A percentile compares a stretch with the other conserved stretches of the same genome.
These are phyloP conservation scores for Monilinia polystroma DNA, from an alignment of 2,329 filamentous ascomycete genomes.

Conservation along the genomic window DNA sequence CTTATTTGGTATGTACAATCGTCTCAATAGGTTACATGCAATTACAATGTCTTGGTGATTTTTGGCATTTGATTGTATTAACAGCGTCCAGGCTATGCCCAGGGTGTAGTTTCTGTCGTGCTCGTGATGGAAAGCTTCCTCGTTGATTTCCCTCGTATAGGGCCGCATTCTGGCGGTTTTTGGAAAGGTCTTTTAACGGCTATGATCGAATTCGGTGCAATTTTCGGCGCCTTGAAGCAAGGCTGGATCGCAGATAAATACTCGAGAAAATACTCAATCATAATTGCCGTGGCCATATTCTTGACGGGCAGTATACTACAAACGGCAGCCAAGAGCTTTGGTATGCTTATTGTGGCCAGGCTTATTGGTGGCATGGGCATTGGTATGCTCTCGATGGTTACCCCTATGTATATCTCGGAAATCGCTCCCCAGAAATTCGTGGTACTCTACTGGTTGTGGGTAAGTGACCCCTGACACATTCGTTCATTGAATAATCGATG, in stretches of 20 bases:
- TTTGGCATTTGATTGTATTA: neutral
- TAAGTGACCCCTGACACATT: neutral
- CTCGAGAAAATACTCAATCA: constrained; percentile 52
- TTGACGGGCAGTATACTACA: constrained; percentile 52
- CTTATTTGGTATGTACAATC: constrained; percentile 10
- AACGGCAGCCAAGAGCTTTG: constrained; percentile 50
- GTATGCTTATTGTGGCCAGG: constrained; percentile 50
- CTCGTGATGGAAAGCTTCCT: constrained; percentile 47
- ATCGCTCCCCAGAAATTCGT: constrained; percentile 44
- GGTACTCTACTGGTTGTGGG: constrained; percentile 27
- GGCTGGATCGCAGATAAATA: constrained; percentile 48
- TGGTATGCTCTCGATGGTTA: constrained; percentile 48
- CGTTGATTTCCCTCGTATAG: constrained; percentile 39
- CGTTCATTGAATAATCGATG: neutral
- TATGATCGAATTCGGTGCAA: constrained; percentile 45
- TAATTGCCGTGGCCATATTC: constrained; percentile 52
- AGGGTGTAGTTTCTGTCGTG: constrained; percentile 47
- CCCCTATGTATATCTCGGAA: constrained; percentile 51
- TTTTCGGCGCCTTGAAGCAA: constrained; percentile 33
- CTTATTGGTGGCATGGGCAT: constrained; percentile 50
- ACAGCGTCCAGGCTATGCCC: constrained; percentile 46
- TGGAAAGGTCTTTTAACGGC: constrained; percentile 20
- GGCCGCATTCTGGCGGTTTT: constrained; percentile 19
- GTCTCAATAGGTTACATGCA: neutral
- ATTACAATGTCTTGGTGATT: neutral